Base-by-base conservation (phyloP, 768 basidiomycete species). In the Lentinula edodes region DNA sequence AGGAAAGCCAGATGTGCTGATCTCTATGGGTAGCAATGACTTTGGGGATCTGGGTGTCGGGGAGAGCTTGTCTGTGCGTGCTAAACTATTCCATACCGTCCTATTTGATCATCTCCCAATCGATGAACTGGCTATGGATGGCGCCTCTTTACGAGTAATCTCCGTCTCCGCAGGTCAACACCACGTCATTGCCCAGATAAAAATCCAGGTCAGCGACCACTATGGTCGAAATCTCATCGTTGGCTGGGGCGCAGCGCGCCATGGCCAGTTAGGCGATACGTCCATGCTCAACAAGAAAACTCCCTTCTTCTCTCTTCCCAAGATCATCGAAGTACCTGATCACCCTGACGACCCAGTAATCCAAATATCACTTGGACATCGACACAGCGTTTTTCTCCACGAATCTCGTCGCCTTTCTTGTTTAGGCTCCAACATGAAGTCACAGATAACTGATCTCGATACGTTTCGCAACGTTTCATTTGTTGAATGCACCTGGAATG, bases 221-320 rank as follows among this genome's bases (percentile, higher is more conserved):
- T 50, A 63, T 5, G 56, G 59, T 16, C 72, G 68, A 55, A 50
- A 2, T 18, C 64, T 73, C 50, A 32, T 81, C 12, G 77, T 88
- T 5, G 95, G 94, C 6, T 98, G 95, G 95, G 95, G 95, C 5
- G 77, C 86, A 2, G 82, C 85, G 13, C 78, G 95, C 36, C 93
- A 95, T 67, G 93, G 93, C 3, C 94, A 98, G 69, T 81, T 98
- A 1, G 91, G 90, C 4, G 64, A 70, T 28, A 61, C 71, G 16
- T 41, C 63, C 32, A 63, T 66, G 35, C 45, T 64, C 8, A 61
- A 58, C 36, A 65, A 64, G 35, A 72, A 71, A 35, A 65, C 69
- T 13, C 58, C 69, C 9, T 63, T 73, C 0, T 74, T 75, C 63
- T 62, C 73, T 16, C 59, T 78, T 1, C 61, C 62, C 18, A 78